phyloP scores from a whole-genome alignment of 2,329 filamentous ascomycete species.

The Penicillium aurantiogriseum region DNA sequence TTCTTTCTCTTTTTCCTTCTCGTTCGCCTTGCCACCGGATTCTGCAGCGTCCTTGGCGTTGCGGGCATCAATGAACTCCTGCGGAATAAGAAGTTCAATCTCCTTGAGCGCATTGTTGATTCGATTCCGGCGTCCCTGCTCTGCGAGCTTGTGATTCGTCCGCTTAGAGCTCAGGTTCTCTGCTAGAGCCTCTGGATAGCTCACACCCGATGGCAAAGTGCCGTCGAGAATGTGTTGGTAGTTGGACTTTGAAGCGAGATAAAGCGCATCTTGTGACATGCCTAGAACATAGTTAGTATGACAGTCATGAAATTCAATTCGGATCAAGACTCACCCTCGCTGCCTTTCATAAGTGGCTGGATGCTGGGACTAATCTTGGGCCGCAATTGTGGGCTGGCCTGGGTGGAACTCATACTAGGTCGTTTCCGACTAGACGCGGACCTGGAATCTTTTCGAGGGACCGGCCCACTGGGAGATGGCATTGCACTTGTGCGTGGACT shows the following conservation, averaged over 20 bases:
- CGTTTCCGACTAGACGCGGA: constrained; percentile 59
- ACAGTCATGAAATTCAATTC: constrained; percentile 5
- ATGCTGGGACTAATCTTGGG: constrained; percentile 93
- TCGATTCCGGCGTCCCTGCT: constrained; percentile 90
- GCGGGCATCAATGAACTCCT: constrained; percentile 45
- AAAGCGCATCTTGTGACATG: constrained; percentile 61
- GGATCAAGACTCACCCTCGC: constrained; percentile 52
- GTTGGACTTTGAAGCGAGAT: constrained; percentile 92
- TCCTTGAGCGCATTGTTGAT: constrained; percentile 93
- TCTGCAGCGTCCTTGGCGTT: constrained; percentile 38
- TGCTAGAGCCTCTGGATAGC: constrained; percentile 85
- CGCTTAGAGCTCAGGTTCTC: constrained; percentile 94
- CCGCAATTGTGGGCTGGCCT: constrained; percentile 81
- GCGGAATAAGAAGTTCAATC: constrained; percentile 82
- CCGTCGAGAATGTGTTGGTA: constrained; percentile 97
- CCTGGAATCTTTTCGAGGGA: constrained; percentile 48
- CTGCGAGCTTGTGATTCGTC: constrained; percentile 95
- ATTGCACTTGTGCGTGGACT: constrained; percentile 56
- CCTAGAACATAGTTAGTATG: constrained; percentile 28
- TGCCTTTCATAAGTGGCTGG: constrained; percentile 78
- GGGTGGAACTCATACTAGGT: constrained; percentile 66
- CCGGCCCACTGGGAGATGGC: constrained; percentile 50
- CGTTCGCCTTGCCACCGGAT: constrained; percentile 41
- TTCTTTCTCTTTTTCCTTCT: constrained; percentile 51
- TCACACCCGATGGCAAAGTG: constrained; percentile 82